Percentiles rank a stretch among this genome's conserved stretches.
Evolutionary conservation across 2,329 filamentous ascomycete genomes (phyloP).

Genomic region (Apiospora koreana): DNA sequence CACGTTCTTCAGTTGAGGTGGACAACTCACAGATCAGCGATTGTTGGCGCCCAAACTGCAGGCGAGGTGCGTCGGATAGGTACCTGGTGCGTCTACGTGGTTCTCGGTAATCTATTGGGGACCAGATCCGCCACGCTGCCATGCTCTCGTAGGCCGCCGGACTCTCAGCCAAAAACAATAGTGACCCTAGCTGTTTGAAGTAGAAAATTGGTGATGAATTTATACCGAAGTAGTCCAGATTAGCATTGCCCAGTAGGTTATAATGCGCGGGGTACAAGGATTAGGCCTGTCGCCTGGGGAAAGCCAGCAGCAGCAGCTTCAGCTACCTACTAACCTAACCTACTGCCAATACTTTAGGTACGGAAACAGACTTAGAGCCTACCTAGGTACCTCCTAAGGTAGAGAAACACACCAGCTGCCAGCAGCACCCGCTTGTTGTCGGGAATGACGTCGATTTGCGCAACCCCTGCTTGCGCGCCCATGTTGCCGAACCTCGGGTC

Average conservation of each 20-base stretch:
- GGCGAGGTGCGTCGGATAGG: background rate
- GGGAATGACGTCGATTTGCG: background rate
- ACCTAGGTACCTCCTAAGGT: too few species aligned
- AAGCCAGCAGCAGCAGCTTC: background rate
- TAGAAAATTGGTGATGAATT: background rate
- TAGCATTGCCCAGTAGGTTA: background rate
- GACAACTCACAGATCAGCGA: background rate
- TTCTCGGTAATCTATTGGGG: background rate
- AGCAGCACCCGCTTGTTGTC: background rate
- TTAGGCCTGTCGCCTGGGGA: background rate
- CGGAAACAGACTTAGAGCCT: background rate
- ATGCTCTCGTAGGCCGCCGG: background rate
- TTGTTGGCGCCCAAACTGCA: background rate
- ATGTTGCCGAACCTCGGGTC: background rate
- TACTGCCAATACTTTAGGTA: too few species aligned
- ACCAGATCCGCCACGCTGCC: background rate
- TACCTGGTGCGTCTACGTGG: background rate
- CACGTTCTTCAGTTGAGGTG: background rate
- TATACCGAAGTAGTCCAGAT: background rate
- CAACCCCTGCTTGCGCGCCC: background rate
- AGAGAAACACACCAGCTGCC: too few species aligned
- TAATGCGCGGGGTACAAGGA: background rate
- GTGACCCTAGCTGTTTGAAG: background rate
- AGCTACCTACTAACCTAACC: background rate
- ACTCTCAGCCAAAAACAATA: background rate